Base-by-base conservation (phyloP, 129 eudicot genomes). In the Lactuca saligna region DNA sequence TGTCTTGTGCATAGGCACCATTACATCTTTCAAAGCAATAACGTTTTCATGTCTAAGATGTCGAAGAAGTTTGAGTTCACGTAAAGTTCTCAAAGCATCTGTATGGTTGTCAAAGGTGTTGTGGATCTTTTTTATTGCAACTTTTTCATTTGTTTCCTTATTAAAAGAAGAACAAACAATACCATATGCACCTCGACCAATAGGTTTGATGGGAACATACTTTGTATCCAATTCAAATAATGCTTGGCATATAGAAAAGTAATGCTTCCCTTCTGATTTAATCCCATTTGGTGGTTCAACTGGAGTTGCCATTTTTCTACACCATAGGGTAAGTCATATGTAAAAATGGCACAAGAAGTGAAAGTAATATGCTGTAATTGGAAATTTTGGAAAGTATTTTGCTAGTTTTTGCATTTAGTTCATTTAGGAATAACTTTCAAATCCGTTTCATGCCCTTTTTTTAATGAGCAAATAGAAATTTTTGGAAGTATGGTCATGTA, bases 281-380 rank as follows among this genome's bases (percentile, higher is more conserved):
- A 82, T 61, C 55, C 95, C 90, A 12, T 70, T 75, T 0, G 95
- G 95, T 67, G 90, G 90, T 63, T 87, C 90, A 57, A 87, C 88
- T 4, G 78, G 90, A 57, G 87, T 84, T 60, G 88, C 95, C 90
- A 87, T 85, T 67, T 71, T 38, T 66, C 78, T 74, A 64, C 68
- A 76, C 3, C 51, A 46, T 46, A 46, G 0, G 51, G 51, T 6
- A 5, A 39, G 0, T 7, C 2, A 5, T 5, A 39, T 39, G 9
- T 39, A 39, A 39, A 39, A 39, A 0, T 39, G 44, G 44, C 8
- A 39, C 44, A 39, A 39, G 9, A 39, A 6, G 7, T 2, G 44
- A 39, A 39, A 39, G 2, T 7, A 0, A 25, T 25, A 25, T 25
- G 29, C 1, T 25, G 1, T 25, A 25, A 25, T 25, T 25, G 29